Evolutionary conservation across 768 basidiomycete species (phyloP), one percentile per base, ranked within the genome.

Genomic region (Boletus vinaceobasis): DNA sequence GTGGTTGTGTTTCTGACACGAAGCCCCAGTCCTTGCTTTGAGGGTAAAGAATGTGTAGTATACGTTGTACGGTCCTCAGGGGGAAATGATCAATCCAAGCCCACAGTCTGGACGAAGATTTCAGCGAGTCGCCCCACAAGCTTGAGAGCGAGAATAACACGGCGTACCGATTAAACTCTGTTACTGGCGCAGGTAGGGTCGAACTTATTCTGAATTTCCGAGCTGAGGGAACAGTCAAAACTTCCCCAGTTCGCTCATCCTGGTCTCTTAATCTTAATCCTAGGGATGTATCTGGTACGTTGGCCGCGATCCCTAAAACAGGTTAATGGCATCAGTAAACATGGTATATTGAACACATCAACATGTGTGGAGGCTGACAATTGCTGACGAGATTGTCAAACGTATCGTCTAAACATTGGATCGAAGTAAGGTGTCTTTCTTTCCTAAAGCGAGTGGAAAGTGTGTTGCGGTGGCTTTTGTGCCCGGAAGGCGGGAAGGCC

Each of bases 11-110:
- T 51, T 73, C 68, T 39, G 71, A 63, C 15, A 71, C 65, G 59
- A 83, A 82, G 17, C 63, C 62, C 77, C 79, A 82, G 23, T 70
- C 63, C 13, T 57, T 62, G 29, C 74, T 76, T 35, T 73, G 65
- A 19, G 81, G 78, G 56, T 73, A 74, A 43, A 77, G 52, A 13
- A 78, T 67, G 55, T 82, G 81, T 27, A 81, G 53, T 33, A 74
- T 68, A 10, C 75, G 72, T 42, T 71, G 64, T 5, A 61, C 61
- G 13, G 71, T 69, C 57, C 64, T 69, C 54, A 73, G 29, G 11
- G 70, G 70, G n/a, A 71, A 71, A 53, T 64, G 65, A 44, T 69
- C 66, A 23, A 71, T 37, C 72, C 72, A 71, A 32, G 60, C 55
- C 51, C 67, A 71, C 5, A 71, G 46, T 38, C 71, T 71, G 47